These are phyloP conservation scores for Groenewaldozyma salmanticensis DNA, from an alignment of 805 yeast species.

Conservation along the genomic window DNA sequence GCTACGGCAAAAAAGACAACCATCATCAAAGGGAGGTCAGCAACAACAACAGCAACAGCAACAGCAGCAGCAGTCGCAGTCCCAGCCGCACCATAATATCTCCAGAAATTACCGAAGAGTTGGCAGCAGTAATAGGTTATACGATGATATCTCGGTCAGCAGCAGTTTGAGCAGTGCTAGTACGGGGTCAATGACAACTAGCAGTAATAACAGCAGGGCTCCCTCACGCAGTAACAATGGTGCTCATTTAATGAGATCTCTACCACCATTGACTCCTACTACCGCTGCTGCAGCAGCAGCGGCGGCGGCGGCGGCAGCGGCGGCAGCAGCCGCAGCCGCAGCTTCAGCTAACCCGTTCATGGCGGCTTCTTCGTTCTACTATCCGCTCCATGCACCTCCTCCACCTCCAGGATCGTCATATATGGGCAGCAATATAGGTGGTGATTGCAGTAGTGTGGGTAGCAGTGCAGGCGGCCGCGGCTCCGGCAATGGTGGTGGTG, in stretches of 20 bases:
- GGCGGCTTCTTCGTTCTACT: background rate
- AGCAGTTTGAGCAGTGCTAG: background rate
- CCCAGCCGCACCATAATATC: conserved; percentile 1
- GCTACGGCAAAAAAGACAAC: background rate
- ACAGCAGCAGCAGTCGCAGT: conserved; percentile 5
- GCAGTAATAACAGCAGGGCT: background rate
- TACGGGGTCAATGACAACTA: background rate
- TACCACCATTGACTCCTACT: conserved; percentile 7
- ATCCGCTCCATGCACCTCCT: background rate
- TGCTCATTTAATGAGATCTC: conserved; percentile 1
- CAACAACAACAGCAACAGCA: conserved; percentile 2
- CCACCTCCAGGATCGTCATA: background rate
- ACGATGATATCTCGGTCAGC: background rate
- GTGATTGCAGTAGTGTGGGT: too few relatives aligned
- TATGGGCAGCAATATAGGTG: too few relatives aligned
- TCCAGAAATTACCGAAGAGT: background rate
- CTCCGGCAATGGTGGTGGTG: too few relatives aligned
- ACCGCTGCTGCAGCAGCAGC: conserved; percentile 13
- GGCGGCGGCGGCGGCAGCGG: conserved; percentile 9
- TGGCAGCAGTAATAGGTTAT: background rate
- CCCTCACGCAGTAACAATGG: background rate
- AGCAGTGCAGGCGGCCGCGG: too few relatives aligned
- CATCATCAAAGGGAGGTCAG: background rate
- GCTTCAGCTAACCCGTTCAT: conserved; percentile 2
- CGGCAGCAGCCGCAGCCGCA: conserved; percentile 3